A percentile compares a stretch with the other conserved stretches of the same genome.
phyloP scores from a whole-genome alignment of 441 rosid genomes.

The Omphalea diandra region DNA sequence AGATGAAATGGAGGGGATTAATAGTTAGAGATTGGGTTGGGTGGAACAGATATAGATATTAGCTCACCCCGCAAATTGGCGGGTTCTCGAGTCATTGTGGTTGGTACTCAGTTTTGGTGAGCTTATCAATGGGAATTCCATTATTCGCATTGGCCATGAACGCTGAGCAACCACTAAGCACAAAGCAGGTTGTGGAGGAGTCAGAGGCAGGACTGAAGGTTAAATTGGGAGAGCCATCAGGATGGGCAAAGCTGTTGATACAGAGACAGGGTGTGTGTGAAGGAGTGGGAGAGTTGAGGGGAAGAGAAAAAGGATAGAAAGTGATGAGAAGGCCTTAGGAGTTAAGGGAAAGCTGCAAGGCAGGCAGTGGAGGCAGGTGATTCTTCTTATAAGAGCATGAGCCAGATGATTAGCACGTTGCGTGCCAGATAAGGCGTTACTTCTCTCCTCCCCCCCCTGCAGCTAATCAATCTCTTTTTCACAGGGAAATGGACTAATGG shows the following conservation, averaged over 20 bases:
- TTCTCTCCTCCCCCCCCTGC: no score
- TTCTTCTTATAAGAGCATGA: slow-evolving; percentile 16
- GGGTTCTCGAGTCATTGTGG: slow-evolving; percentile 1
- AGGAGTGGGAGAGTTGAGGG: slow-evolving; percentile 5
- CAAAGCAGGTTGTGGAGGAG: neutral
- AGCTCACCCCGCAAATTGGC: neutral
- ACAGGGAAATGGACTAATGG: no score
- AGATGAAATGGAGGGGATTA: neutral
- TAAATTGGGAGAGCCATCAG: neutral
- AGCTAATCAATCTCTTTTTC: no score
- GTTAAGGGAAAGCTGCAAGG: neutral
- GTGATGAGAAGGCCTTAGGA: neutral
- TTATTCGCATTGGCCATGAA: neutral
- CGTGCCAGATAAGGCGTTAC: neutral
- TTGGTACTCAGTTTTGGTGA: neutral
- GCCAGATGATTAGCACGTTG: neutral
- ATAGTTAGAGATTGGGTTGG: slow-evolving; percentile 5
- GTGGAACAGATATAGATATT: neutral
- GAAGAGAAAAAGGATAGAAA: neutral
- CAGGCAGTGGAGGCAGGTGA: slow-evolving; percentile 2
- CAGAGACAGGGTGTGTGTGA: neutral
- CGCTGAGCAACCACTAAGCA: neutral
- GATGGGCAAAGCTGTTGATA: neutral
- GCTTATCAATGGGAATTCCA: neutral
- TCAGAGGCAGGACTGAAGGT: neutral